Conservation (phyloP, 495 filamentous ascomycete genomes). For the Podospora comata region DNA sequence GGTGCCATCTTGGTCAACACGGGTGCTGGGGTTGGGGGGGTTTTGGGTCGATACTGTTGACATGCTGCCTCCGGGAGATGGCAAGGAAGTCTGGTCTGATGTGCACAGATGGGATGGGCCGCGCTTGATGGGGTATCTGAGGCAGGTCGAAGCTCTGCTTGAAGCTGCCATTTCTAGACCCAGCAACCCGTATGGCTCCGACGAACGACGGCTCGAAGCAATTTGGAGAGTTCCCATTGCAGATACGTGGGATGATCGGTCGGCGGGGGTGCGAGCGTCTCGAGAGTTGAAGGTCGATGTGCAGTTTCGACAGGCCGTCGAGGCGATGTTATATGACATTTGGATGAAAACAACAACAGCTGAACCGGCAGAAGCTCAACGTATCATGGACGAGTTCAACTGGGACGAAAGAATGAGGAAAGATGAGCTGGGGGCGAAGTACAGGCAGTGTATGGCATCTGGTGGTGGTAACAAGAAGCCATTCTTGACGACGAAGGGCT, state of each 20-base stretch:
- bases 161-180: too few species aligned
- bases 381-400: neutral
- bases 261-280: too few species aligned
- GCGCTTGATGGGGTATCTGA: too few species aligned
- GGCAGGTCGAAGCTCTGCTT: too few species aligned
- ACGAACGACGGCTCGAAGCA: conserved; percentile 1
- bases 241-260: conserved; percentile 1
- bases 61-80: too few species aligned
- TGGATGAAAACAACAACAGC: too few species aligned
- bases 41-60: conserved; percentile 14
- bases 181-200: too few species aligned
- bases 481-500: conserved; percentile 18
- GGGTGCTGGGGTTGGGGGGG: conserved; percentile 3
- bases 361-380: too few species aligned
- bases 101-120: neutral
- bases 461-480: conserved; percentile 13
- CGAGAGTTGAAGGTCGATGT: too few species aligned
- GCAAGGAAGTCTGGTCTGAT: neutral
- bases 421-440: neutral
- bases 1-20: neutral
- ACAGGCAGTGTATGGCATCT: neutral
- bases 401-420: neutral
- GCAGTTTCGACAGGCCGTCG: too few species aligned
- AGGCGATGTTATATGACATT: too few species aligned
- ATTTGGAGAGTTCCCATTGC: conserved; percentile 14